Percentiles rank a stretch among this genome's conserved stretches.
Evolutionary conservation across 2,329 filamentous ascomycete species (phyloP).

Genomic region (Meredithiella fracta): DNA sequence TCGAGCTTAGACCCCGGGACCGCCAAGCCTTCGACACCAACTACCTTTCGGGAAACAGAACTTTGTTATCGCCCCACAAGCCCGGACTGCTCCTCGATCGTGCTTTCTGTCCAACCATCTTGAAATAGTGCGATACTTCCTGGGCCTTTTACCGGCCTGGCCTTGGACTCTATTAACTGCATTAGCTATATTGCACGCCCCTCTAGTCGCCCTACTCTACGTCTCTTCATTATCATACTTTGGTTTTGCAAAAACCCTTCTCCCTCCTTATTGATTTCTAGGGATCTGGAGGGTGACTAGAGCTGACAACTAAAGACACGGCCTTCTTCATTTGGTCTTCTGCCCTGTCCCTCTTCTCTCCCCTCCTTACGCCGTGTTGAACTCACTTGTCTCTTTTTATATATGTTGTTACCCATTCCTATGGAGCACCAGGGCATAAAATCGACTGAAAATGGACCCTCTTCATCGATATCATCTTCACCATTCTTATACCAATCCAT

Average conservation of each 20-base stretch:
- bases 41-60: neutral
- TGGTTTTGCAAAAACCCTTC: neutral
- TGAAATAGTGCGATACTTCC: constrained; percentile 2
- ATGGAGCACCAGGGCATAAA: constrained; percentile 6
- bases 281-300: neutral
- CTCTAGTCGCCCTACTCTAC: neutral
- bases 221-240: neutral
- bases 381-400: neutral
- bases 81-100: neutral
- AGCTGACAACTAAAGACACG: constrained; percentile 5
- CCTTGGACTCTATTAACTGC: neutral
- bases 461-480: neutral
- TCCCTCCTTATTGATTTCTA: neutral
- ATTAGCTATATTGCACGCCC: neutral
- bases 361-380: neutral
- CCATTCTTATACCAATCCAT: too few species aligned
- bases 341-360: neutral
- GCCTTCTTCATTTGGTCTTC: neutral
- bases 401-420: constrained; percentile 8
- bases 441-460: neutral
- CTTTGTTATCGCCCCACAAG: neutral
- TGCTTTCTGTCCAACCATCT: neutral
- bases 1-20: neutral
- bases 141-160: constrained; percentile 1
- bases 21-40: neutral